Evolutionary conservation across 306 rosid species (phyloP).

Genomic region (Prosopis cineraria): DNA sequence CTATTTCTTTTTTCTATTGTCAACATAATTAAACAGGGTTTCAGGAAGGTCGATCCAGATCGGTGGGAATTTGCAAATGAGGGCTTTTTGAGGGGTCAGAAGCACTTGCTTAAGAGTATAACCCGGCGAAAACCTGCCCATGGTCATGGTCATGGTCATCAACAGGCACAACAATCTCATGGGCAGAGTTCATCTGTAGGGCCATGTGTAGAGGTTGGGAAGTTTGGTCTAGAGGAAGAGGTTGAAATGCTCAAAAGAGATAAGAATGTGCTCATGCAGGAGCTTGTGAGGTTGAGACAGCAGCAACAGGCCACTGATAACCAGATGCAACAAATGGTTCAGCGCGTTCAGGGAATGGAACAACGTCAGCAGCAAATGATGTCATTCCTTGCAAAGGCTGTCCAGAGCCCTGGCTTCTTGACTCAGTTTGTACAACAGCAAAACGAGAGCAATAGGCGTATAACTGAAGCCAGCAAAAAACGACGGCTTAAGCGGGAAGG

Average conservation of each 20-base stretch:
- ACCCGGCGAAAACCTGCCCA: slow-evolving; percentile 76
- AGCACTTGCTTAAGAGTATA: slow-evolving; percentile 77
- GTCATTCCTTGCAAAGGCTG: slow-evolving; percentile 94
- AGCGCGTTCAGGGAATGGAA: slow-evolving; percentile 92
- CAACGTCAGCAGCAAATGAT: slow-evolving; percentile 96
- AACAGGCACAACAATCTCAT: slow-evolving; percentile 62
- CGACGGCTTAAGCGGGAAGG: slow-evolving; percentile 77
- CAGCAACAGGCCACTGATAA: slow-evolving; percentile 91
- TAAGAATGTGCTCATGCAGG: slow-evolving; percentile 95
- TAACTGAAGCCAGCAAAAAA: slow-evolving; percentile 72
- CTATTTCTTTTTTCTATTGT: slow-evolving; percentile 1
- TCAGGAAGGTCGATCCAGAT: slow-evolving; percentile 93
- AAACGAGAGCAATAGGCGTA: slow-evolving; percentile 70
- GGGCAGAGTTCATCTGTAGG: slow-evolving; percentile 68
- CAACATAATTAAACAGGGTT: slow-evolving; percentile 61
- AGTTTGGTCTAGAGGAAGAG: slow-evolving; percentile 92
- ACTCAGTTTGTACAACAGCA: slow-evolving; percentile 91
- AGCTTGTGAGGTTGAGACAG: slow-evolving; percentile 89
- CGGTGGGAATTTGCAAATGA: slow-evolving; percentile 97
- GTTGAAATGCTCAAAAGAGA: slow-evolving; percentile 90
- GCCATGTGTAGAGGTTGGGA: slow-evolving; percentile 93
- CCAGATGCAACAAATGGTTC: slow-evolving; percentile 81
- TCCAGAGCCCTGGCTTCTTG: slow-evolving; percentile 89
- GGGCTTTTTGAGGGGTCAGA: slow-evolving; percentile 86
- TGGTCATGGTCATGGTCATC: slow-evolving; percentile 68